Conservation (phyloP, 768 basidiomycete species). For the Termitomyces sp. region DNA sequence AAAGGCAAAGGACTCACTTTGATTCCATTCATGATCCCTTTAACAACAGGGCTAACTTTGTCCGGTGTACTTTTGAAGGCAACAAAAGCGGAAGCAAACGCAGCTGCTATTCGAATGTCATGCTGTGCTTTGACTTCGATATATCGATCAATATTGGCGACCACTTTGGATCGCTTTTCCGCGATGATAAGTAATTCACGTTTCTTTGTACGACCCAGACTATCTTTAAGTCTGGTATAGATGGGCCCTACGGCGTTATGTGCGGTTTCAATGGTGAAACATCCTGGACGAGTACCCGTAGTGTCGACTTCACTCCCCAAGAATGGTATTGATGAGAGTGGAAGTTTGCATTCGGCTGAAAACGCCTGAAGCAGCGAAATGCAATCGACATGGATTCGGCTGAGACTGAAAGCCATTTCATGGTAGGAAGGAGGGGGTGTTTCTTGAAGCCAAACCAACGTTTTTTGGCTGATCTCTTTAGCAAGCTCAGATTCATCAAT, state of each 20-base stretch:
- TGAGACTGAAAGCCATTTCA: conserved; percentile 82
- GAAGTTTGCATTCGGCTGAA: conserved; percentile 80
- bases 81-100: conserved; percentile 88
- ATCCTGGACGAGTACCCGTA: conserved; percentile 51
- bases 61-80: conserved; percentile 82
- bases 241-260: conserved; percentile 62
- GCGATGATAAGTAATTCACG: conserved; percentile 63
- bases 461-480: conserved; percentile 60
- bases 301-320: conserved; percentile 77
- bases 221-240: conserved; percentile 71
- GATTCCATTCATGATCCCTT: conserved; percentile 95
- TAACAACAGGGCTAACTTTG: conserved; percentile 94
- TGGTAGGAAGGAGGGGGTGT: conserved; percentile 76
- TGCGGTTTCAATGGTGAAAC: conserved; percentile 79
- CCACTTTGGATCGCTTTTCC: conserved; percentile 69
- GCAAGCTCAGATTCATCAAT: conserved; percentile 56
- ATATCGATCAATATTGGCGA: conserved; percentile 72
- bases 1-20: conserved; percentile 54
- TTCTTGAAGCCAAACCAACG: conserved; percentile 68
- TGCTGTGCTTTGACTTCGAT: conserved; percentile 77
- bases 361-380: conserved; percentile 78
- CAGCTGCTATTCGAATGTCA: conserved; percentile 82
- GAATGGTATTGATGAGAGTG: conserved; percentile 70
- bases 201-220: conserved; percentile 74
- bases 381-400: conserved; percentile 77